Conservation (phyloP, 2,329 filamentous ascomycete species). For the Ceratocystis alfenasii region DNA sequence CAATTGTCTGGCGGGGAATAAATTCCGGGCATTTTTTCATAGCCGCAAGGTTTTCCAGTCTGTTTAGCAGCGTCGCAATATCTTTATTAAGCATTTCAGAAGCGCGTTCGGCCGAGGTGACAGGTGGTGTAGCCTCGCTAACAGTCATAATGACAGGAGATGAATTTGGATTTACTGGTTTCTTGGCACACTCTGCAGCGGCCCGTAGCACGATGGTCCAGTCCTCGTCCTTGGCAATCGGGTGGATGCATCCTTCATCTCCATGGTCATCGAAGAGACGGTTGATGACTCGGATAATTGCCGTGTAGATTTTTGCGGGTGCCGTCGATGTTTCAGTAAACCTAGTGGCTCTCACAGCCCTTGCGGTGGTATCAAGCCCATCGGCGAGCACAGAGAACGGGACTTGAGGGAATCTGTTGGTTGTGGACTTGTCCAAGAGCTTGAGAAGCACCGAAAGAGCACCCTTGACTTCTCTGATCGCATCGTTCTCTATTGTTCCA, state of each 20-base stretch:
- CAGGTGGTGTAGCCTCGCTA: slow-evolving; percentile 7
- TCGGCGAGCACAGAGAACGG: slow-evolving; percentile 48
- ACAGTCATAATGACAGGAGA: not conserved
- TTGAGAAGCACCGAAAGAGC: slow-evolving; percentile 52
- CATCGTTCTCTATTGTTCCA: slow-evolving; percentile 39
- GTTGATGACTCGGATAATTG: slow-evolving; percentile 43
- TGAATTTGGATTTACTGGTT: slow-evolving; percentile 17
- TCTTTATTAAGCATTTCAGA: slow-evolving; percentile 35
- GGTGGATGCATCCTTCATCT: slow-evolving; percentile 39
- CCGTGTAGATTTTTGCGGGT: slow-evolving; percentile 36
- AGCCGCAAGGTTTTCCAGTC: slow-evolving; percentile 39
- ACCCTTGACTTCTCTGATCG: slow-evolving; percentile 47
- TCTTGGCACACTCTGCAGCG: slow-evolving; percentile 39
- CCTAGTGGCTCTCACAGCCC: slow-evolving; percentile 17
- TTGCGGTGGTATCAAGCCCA: slow-evolving; percentile 35
- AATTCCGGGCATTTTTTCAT: slow-evolving; percentile 40
- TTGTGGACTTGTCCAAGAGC: slow-evolving; percentile 44
- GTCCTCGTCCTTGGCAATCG: slow-evolving; percentile 51
- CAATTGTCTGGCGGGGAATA: slow-evolving; percentile 52
- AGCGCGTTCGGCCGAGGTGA: slow-evolving; percentile 23
- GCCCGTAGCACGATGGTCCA: slow-evolving; percentile 52
- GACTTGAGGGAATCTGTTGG: slow-evolving; percentile 46
- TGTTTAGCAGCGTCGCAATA: slow-evolving; percentile 35
- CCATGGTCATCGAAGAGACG: slow-evolving; percentile 41
- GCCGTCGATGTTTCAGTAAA: slow-evolving; percentile 22